Conservation (phyloP, 305 asterid genomes). For the Plantago lanceolata region DNA sequence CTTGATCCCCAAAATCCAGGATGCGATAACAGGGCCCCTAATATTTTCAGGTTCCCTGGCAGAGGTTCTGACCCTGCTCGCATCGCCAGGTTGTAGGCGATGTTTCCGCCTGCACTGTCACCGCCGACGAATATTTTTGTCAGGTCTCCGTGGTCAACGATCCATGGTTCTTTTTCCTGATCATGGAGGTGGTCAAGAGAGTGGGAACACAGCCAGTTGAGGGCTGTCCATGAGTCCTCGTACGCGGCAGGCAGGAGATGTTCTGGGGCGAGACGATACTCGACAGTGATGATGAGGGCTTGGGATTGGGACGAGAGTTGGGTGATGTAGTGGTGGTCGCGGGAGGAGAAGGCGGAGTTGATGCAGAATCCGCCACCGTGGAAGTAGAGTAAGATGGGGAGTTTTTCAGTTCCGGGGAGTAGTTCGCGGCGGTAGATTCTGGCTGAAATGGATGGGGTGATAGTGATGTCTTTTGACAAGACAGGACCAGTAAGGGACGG, state of each 20-base stretch:
- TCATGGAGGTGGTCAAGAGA: background rate
- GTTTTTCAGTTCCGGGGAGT: slow-evolving; percentile 23
- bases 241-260: slow-evolving; percentile 37
- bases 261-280: slow-evolving; percentile 41
- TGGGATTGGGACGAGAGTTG: slow-evolving; percentile 27
- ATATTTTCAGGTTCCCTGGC: slow-evolving; percentile 32
- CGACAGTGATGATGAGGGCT: slow-evolving; percentile 35
- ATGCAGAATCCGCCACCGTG: slow-evolving; percentile 50
- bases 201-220: slow-evolving; percentile 34
- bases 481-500: slow-evolving; percentile 31
- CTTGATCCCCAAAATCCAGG: slow-evolving; percentile 42
- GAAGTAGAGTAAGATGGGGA: slow-evolving; percentile 38
- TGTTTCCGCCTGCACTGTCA: slow-evolving; percentile 47
- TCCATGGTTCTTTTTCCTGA: slow-evolving; percentile 30
- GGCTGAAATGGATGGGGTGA: slow-evolving; percentile 29
- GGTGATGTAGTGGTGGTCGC: slow-evolving; percentile 27
- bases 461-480: slow-evolving; percentile 39
- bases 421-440: slow-evolving; percentile 45
- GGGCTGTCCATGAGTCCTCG: slow-evolving; percentile 36
- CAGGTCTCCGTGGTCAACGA: slow-evolving; percentile 31
- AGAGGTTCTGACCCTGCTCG: slow-evolving; percentile 34
- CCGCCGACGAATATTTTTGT: slow-evolving; percentile 26
- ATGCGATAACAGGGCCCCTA: slow-evolving; percentile 39
- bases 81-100: slow-evolving; percentile 38
- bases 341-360: slow-evolving; percentile 39